Base-by-base conservation (phyloP, 208 protist species). In the Strigomonas oncopelti region DNA sequence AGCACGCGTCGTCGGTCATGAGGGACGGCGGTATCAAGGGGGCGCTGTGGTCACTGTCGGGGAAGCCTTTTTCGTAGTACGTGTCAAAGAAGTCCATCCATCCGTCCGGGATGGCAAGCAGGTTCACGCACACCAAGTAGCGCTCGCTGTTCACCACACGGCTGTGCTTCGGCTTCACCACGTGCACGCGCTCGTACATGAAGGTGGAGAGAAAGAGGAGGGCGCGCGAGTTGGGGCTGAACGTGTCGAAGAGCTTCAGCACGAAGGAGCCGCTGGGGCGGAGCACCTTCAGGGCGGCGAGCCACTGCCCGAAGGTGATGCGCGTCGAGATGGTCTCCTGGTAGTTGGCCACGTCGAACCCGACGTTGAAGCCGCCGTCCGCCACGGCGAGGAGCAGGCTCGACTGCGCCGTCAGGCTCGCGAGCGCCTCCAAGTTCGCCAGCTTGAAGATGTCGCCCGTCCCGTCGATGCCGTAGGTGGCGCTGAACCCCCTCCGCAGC, bases 221-320 rank as follows among this genome's bases (percentile, higher is more conserved):
- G 7, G 83, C 67, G 4, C 86, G 67, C n/a, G 84, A 81, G n/a
- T 92, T 67, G 5, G 90, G 84, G 5, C 88, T 85, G 67, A 97
- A 94, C 25, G 87, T 93, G 73, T 97, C 92, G 66, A 96, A 97
- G 5, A 94, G 80, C 75, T 97, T 97, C 69, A 95, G 72, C 28
- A 97, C 80, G 67, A 95, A 89, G 25, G 74, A 92, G 48, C 90
- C 90, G 14, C 87, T 84, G 4, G 29, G 51, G 4, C 71, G 67
- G 16, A 95, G 77, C 42, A 91, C 42, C 67, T 90, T 91, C 48
- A 96, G 65, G 42, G 88, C 89, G 3, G 81, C 52, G 9, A 93
- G 67, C 81, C 88, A 94, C 71, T 97, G 89, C 1, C 78, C 87
- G 70, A 89, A 94, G 36, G 94, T 63, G 64, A 97, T 91, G 36